Conservation (phyloP, 192 early-diverging fungal species). For the Rhizophagus sp. region DNA sequence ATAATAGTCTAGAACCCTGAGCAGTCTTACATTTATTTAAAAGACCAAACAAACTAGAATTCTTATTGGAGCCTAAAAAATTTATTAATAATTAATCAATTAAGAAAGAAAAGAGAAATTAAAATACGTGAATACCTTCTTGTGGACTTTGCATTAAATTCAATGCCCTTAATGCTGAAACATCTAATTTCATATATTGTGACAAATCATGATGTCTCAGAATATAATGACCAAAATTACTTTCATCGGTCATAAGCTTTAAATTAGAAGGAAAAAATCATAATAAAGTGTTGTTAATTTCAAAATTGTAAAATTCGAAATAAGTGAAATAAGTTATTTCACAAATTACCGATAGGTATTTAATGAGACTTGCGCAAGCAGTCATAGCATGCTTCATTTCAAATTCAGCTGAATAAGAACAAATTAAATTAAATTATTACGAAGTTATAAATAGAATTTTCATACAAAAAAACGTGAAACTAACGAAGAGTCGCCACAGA, state of each 20-base stretch:
- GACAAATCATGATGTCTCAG: conserved; percentile 74
- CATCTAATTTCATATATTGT: conserved; percentile 92
- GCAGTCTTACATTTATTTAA: conserved; percentile 85
- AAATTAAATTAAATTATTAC: neutral
- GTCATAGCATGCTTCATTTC: conserved; percentile 72
- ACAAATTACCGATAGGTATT: conserved; percentile 57
- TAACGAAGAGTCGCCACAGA: conserved; percentile 65
- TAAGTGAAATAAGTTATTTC: neutral
- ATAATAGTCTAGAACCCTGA: conserved; percentile 80
- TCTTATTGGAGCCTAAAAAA: conserved; percentile 55
- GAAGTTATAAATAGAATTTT: neutral
- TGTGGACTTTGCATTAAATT: conserved; percentile 79
- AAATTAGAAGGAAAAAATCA: conserved; percentile 8
- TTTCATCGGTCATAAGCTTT: conserved; percentile 71
- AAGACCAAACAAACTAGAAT: conserved; percentile 67
- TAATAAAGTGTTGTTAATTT: neutral
- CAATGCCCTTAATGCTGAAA: conserved; percentile 83
- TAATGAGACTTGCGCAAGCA: conserved; percentile 67
- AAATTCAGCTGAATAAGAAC: conserved; percentile 58
- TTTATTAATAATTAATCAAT: neutral
- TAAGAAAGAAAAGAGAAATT: neutral
- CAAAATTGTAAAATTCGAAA: neutral
- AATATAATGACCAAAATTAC: conserved; percentile 77
- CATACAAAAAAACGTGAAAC: conserved; percentile 31
- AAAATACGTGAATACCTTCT: conserved; percentile 52